Conservation (phyloP, 2,329 filamentous ascomycete genomes). For the Curvularia hawaiiensis region DNA sequence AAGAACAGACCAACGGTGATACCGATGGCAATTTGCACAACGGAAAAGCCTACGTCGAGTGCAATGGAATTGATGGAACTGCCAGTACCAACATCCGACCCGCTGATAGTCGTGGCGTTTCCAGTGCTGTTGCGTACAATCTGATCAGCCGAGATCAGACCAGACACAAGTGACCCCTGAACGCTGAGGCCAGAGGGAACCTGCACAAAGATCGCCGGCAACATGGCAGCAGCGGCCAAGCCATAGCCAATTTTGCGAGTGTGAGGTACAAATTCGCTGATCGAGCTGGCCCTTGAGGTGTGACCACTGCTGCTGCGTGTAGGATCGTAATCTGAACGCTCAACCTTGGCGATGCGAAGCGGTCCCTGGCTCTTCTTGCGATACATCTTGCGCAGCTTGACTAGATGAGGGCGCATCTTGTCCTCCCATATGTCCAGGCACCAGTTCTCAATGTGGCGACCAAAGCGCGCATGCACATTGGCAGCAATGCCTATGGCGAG, state of each 20-base stretch:
- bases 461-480: slow-evolving; percentile 77
- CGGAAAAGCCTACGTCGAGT: slow-evolving; percentile 54
- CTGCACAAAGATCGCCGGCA: slow-evolving; percentile 82
- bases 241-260: slow-evolving; percentile 65
- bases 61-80: slow-evolving; percentile 50
- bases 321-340: slow-evolving; percentile 28
- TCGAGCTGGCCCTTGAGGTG: slow-evolving; percentile 29
- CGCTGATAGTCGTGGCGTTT: slow-evolving; percentile 46
- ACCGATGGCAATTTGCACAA: slow-evolving; percentile 58
- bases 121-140: slow-evolving; percentile 56
- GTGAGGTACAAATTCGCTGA: slow-evolving; percentile 37
- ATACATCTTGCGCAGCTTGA: slow-evolving; percentile 35
- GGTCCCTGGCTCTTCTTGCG: slow-evolving; percentile 28
- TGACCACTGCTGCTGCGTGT: slow-evolving; percentile 24
- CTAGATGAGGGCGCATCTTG: slow-evolving; percentile 51
- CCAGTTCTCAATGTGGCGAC: slow-evolving; percentile 62
- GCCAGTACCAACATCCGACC: slow-evolving; percentile 29
- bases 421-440: slow-evolving; percentile 61
- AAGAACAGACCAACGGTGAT: slow-evolving; percentile 58
- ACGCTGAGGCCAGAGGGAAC: slow-evolving; percentile 66
- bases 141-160: slow-evolving; percentile 62
- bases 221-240: slow-evolving; percentile 80
- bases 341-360: slow-evolving; percentile 18
- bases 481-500: slow-evolving; percentile 77
- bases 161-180: slow-evolving; percentile 61